Percentiles rank a stretch among this genome's conserved stretches.
These are phyloP conservation scores for Camellia sinensis DNA, from an alignment of 148 eudicot species.

Conservation along the genomic window DNA sequence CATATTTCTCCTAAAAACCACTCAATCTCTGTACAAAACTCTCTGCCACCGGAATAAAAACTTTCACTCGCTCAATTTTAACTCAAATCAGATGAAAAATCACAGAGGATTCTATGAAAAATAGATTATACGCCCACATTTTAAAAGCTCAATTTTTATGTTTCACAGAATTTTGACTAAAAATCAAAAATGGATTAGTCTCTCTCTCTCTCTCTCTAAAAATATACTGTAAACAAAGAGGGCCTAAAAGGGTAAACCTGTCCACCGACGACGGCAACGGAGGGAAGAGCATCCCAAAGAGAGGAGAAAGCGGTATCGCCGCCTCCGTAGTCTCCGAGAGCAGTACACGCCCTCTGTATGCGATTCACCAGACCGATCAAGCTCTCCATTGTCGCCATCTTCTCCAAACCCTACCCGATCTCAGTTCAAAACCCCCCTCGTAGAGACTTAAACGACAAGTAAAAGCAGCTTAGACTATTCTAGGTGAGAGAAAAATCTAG, in stretches of 20 bases:
- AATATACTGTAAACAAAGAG: too few relatives aligned
- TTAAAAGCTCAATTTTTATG: too few relatives aligned
- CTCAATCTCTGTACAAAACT: too few relatives aligned
- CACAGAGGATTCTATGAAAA: too few relatives aligned
- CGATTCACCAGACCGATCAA: slow-evolving; percentile 60
- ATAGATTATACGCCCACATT: too few relatives aligned
- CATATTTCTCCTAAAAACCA: background rate
- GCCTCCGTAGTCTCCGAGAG: slow-evolving; percentile 68
- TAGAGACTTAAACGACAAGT: background rate
- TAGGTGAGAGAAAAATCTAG: too few relatives aligned
- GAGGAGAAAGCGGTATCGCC: slow-evolving; percentile 50
- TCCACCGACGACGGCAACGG: slow-evolving; percentile 74
- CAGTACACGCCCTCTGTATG: slow-evolving; percentile 63
- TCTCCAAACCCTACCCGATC: slow-evolving; percentile 3
- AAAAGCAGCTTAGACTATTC: background rate
- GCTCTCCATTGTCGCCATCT: slow-evolving; percentile 63
- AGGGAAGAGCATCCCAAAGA: slow-evolving; percentile 73
- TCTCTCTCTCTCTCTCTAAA: background rate
- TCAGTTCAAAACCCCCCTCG: too few relatives aligned
- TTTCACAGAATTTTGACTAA: background rate
- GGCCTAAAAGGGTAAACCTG: slow-evolving; percentile 34
- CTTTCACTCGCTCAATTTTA: background rate
- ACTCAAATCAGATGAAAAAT: background rate
- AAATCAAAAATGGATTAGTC: background rate
- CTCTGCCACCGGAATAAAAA: background rate